Evolutionary conservation across 2,329 filamentous ascomycete species (phyloP), one percentile per base, ranked within the genome.

Genomic region (Mycosphaerella sp.): DNA sequence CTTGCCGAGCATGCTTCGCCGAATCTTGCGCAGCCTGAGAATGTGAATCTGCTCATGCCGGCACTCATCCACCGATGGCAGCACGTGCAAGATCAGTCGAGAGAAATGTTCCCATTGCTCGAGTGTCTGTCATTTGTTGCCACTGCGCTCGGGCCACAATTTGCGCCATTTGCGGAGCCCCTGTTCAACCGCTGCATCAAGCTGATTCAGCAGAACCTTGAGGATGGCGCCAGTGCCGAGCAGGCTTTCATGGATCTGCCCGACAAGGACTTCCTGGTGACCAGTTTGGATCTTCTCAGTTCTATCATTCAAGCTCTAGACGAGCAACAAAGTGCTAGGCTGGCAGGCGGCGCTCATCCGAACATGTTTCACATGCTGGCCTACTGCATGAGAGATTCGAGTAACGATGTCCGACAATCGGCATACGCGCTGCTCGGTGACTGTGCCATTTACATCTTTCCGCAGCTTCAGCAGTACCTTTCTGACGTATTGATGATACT

Each of bases 211-310:
- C 80, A 85, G 64, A 97, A 95, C 64, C 78, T 98, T 31, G 86
- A 96, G 71, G 87, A 92, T 61, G 84, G 85, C 48, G 73, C 91
- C 53, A 80, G 82, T 6, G 84, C 87, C 4, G 82, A 80, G 62
- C 87, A 92, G 67, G 75, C 81, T 4, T 75, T 76, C 7, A 72
- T 87, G 39, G 91, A 96, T 54, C 77, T 81, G 48, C 92, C 93
- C 1, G 91, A 97, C 72, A 96, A 96, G 76, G 93, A 98, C 72
- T 98, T 97, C 74, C 77, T 97, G 57, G 86, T 98, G 45, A 97
- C 93, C 31, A 95, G 90, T 66, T 78, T 98, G 56, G 93, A 98
- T 69, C 82, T 98, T 11, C 75, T 98, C 52, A 95, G 91, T 67
- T 87, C 91, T 26, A 89, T 97, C 62, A 87, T 98, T 53, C 93